Conservation (phyloP, 257 asterid genomes). For the Cruciata laevipes region DNA sequence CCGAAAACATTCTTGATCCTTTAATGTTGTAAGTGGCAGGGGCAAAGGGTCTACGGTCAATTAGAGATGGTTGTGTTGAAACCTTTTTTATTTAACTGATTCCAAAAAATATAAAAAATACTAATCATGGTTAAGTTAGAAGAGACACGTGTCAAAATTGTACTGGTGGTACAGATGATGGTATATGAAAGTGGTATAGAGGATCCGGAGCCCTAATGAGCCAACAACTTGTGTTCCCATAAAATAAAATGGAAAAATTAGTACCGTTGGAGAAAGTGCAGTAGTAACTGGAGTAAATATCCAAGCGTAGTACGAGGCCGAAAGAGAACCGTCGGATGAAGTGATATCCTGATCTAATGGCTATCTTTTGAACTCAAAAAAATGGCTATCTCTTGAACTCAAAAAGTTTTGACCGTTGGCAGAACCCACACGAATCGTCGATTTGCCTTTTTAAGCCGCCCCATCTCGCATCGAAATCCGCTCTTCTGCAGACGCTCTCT, state of each 20-base stretch:
- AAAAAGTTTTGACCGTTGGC: slow-evolving; percentile 47
- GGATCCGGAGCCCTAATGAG: too few species aligned
- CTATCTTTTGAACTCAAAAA: slow-evolving; percentile 11
- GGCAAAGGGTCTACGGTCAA: too few species aligned
- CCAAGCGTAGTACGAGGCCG: neutral
- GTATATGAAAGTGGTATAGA: too few species aligned
- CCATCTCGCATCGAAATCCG: neutral
- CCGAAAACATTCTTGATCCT: too few species aligned
- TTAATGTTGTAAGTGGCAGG: too few species aligned
- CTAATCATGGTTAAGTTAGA: too few species aligned
- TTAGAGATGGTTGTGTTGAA: too few species aligned
- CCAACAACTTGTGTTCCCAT: too few species aligned
- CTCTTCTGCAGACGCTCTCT: neutral
- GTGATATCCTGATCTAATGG: slow-evolving; percentile 26
- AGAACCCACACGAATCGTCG: neutral
- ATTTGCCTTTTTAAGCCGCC: slow-evolving; percentile 3
- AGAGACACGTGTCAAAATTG: too few species aligned
- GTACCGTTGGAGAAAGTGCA: neutral
- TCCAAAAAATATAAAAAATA: too few species aligned
- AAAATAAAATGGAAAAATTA: neutral
- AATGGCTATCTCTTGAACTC: slow-evolving; percentile 25
- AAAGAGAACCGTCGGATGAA: slow-evolving; percentile 25
- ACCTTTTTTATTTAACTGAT: too few species aligned
- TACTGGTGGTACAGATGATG: too few species aligned
- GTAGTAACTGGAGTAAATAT: slow-evolving; percentile 9